Evolutionary conservation across 169 alveolate species (phyloP).

Genomic region (Cyclospora cayetanensis): DNA sequence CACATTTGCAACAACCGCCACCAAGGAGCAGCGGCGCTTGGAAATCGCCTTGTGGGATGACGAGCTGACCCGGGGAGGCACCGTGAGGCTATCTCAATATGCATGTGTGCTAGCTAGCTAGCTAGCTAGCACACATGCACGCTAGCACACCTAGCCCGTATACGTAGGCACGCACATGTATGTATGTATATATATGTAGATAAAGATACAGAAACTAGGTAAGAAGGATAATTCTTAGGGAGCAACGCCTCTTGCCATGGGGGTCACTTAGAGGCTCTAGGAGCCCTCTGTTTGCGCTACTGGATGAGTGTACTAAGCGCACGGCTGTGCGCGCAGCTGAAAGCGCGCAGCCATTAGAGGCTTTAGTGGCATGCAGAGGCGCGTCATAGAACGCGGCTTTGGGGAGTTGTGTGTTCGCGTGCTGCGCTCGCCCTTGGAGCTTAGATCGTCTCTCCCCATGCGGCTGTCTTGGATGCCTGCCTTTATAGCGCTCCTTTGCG

Average conservation of each 20-base stretch:
- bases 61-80: constrained; percentile 20
- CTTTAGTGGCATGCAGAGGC: too few species aligned
- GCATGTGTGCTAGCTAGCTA: too few species aligned
- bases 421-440: too few species aligned
- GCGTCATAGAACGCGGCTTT: too few species aligned
- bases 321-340: background rate
- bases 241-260: too few species aligned
- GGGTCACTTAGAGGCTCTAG: background rate
- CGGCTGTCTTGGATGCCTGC: too few species aligned
- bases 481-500: constrained; percentile 7
- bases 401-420: too few species aligned
- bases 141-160: background rate
- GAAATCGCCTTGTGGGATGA: background rate
- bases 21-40: background rate
- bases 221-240: too few species aligned
- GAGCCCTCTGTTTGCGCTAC: background rate
- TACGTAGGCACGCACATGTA: background rate
- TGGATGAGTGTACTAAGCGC: background rate
- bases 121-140: background rate
- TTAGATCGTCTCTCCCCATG: too few species aligned
- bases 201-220: too few species aligned
- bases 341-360: background rate
- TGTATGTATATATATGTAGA: too few species aligned
- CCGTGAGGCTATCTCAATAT: background rate
- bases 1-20: background rate